Evolutionary conservation across 2,329 filamentous ascomycete species (phyloP), one percentile per base, ranked within the genome.

Genomic region (Pseudogymnoascus destructans): DNA sequence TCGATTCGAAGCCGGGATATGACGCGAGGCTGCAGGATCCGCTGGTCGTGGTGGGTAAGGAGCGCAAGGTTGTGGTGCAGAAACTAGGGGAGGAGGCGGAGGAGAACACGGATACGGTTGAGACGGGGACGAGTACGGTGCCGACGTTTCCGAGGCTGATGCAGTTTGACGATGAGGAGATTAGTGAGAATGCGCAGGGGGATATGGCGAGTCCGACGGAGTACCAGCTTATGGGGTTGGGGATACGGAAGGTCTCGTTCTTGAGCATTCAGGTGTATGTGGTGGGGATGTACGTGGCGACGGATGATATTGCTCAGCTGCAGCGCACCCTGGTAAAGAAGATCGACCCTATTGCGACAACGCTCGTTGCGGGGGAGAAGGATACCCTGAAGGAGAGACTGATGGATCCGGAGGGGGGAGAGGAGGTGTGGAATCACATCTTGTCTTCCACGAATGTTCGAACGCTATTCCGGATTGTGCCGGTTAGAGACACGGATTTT

Each of bases 401-500:
- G 1, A 77, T 89, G 17, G 86, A 95, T 67, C 77, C 85, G 0
- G 74, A 75, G 27, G 75, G 80, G 63, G 84, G 88, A 62, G 85
- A 87, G 63, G 76, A 81, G 63, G 79, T 88, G 32, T 96, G 91
- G 90, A 78, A 83, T 42, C 74, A 78, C 11, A 75, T 95, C 2
- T 73, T 97, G 23, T 75, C 76, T 59, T 75, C 84, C 0, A 77
- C 81, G 2, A 79, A 82, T 0, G 81, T 92, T n/a, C 78, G 89
- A 58, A 92, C 84, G 23, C 80, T 85, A 0, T 84, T 95, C 73
- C 81, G 92, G 49, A 86, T 98, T 62, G 84, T 92, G 2, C 93
- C 93, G 0, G 90, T 89, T n/a, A 79, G 89, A 35, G 90, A 95
- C 71, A 98, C 93, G 15, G 91, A 97, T 71, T 97, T 96, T 72